Evolutionary conservation across 495 filamentous ascomycete genomes (phyloP).

Genomic region (Talaromyces liani): DNA sequence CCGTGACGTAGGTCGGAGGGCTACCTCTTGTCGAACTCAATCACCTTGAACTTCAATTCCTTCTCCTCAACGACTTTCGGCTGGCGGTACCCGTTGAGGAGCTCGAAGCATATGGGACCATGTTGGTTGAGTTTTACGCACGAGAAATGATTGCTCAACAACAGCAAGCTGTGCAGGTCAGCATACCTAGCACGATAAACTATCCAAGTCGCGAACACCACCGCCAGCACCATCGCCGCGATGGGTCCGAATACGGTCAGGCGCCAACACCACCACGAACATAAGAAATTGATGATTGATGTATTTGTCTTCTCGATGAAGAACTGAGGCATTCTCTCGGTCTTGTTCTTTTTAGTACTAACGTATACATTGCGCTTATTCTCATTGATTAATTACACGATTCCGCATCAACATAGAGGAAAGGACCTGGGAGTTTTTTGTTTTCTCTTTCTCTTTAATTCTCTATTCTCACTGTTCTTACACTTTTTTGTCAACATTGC

Average conservation of each 20-base stretch:
- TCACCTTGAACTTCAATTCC: slow-evolving; percentile 93
- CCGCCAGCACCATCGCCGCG: slow-evolving; percentile 21
- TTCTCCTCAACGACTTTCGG: slow-evolving; percentile 94
- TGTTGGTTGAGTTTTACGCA: slow-evolving; percentile 98
- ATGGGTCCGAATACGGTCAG: slow-evolving; percentile 25
- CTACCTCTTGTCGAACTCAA: slow-evolving; percentile 95
- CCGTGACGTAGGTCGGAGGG: slow-evolving; percentile 69
- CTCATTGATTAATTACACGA: neutral
- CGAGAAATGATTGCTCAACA: slow-evolving; percentile 77
- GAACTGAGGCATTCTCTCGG: slow-evolving; percentile 2
- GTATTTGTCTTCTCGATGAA: neutral
- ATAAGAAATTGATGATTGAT: neutral
- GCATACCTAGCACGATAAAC: neutral
- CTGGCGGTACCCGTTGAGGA: slow-evolving; percentile 92
- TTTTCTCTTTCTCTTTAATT: neutral
- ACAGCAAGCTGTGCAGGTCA: slow-evolving; percentile 15
- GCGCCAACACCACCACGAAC: slow-evolving; percentile 36
- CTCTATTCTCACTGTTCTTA: neutral
- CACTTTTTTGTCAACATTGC: neutral
- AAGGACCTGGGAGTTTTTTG: neutral
- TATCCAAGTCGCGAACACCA: neutral
- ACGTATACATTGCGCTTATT: neutral
- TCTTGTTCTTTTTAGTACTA: neutral
- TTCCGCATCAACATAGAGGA: slow-evolving; percentile 3
- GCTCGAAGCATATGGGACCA: slow-evolving; percentile 93